Evolutionary conservation across 2,329 filamentous ascomycete genomes (phyloP), one percentile per base, ranked within the genome.

Genomic region (Hypoxylon sp.): DNA sequence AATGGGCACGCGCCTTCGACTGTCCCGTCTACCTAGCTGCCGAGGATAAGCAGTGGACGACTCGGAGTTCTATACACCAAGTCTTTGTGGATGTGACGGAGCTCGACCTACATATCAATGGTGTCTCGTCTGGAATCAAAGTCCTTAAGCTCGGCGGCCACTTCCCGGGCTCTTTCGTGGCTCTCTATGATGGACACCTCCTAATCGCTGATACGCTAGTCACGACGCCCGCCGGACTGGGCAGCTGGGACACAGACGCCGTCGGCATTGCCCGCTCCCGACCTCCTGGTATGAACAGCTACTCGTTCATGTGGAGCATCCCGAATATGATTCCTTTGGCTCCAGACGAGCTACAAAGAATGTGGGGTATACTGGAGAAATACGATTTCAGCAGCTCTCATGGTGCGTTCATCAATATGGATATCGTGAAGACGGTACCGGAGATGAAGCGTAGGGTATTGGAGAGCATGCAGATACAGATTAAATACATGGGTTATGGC

Each of bases 141-240:
- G 88, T 87, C 0, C 83, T 95, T 56, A 93, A 93, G 78, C 84
- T 91, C 0, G 92, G 92, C 0, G 93, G 93, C 0, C 93, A 97
- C 81, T 96, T 96, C 74, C 90, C 91, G 0, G 93, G 93, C 0
- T 92, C 89, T 70, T 80, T 91, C 65, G 88, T 94, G 2, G 76
- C 92, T 67, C 84, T 91, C 24, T 92, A 87, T 79, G 84, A 85
- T 17, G 79, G 80, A 0, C 85, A 84, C 52, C 80, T 96, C n/a
- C 85, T 95, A 65, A 85, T 94, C 63, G 92, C 93, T 5, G 93
- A 97, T 79, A 93, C 91, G 2, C 85, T 96, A 52, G 84, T 93
- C 70, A 92, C 90, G 24, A 91, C 91, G 3, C 91, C 92, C 0
- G 84, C 85, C 3, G 87, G 86, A 0, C 65, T 86, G 3, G 82